A percentile compares a stretch with the other conserved stretches of the same genome.
Conservation (phyloP, 371 early-diverging fungal species). For the Cokeromyces recurvatus region DNA sequence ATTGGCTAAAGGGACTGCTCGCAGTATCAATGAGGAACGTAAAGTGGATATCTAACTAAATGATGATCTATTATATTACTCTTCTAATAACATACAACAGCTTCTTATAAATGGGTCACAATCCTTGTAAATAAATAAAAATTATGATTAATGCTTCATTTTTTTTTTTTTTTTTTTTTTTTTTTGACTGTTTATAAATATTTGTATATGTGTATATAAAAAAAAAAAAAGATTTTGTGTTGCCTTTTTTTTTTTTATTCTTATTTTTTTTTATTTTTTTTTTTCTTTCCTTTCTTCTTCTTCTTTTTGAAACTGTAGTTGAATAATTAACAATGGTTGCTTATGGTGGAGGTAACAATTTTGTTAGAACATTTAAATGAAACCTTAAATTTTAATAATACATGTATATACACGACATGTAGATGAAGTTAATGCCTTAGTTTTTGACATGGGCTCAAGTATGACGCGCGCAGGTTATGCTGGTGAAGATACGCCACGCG, state of each 20-base stretch:
- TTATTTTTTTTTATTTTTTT: too few species aligned
- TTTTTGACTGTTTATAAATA: too few species aligned
- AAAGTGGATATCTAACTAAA: constrained; percentile 34
- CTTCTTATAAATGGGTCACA: too few species aligned
- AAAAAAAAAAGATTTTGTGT: too few species aligned
- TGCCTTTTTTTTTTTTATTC: too few species aligned
- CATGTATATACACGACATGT: not conserved
- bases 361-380: not conserved
- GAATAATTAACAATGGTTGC: constrained; percentile 62
- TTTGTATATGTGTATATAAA: too few species aligned
- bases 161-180: too few species aligned
- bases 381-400: not conserved
- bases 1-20: constrained; percentile 21
- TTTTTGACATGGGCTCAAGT: constrained; percentile 86
- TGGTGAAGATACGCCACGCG: constrained; percentile 92
- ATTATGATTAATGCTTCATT: too few species aligned
- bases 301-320: too few species aligned
- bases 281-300: too few species aligned
- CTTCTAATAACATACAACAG: too few species aligned
- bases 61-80: constrained; percentile 1
- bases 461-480: constrained; percentile 91
- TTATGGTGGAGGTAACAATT: constrained; percentile 74
- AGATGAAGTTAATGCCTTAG: constrained; percentile 93
- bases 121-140: too few species aligned
- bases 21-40: constrained; percentile 39